A percentile compares a stretch with the other conserved stretches of the same genome.
These are phyloP conservation scores for Solanum hybrid DNA, from an alignment of 305 asterid species.

Conservation along the genomic window DNA sequence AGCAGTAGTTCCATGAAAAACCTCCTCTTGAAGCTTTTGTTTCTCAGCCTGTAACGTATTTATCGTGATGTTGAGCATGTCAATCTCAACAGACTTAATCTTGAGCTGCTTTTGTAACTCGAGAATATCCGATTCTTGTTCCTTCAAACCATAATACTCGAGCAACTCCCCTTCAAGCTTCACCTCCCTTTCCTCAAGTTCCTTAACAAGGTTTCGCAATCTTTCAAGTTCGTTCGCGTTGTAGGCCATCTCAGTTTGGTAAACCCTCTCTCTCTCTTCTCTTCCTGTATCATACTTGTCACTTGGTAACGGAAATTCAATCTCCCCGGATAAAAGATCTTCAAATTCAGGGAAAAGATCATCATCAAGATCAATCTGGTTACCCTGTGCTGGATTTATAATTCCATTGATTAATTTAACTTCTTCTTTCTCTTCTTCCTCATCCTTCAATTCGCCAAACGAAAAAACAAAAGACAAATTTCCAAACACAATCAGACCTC, in stretches of 20 bases:
- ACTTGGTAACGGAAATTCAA: slow-evolving; percentile 54
- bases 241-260: slow-evolving; percentile 69
- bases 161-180: slow-evolving; percentile 92
- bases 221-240: slow-evolving; percentile 69
- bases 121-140: slow-evolving; percentile 65
- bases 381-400: slow-evolving; percentile 41
- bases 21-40: slow-evolving; percentile 86
- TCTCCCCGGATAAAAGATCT: slow-evolving; percentile 67
- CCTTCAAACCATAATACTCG: slow-evolving; percentile 80
- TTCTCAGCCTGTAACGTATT: slow-evolving; percentile 77
- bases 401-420: slow-evolving; percentile 68
- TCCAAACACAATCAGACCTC: background rate
- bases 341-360: slow-evolving; percentile 76
- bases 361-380: slow-evolving; percentile 48
- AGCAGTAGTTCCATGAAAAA: slow-evolving; percentile 43
- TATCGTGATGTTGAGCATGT: slow-evolving; percentile 79
- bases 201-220: slow-evolving; percentile 55
- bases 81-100: slow-evolving; percentile 76
- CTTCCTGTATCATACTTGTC: slow-evolving; percentile 42
- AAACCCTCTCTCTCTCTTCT: slow-evolving; percentile 46
- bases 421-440: slow-evolving; percentile 85
- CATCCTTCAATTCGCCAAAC: slow-evolving; percentile 25
- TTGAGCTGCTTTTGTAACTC: slow-evolving; percentile 85
- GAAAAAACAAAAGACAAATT: background rate
- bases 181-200: slow-evolving; percentile 84